Base-by-base conservation (phyloP, 106 monocot genomes). In the Dendrobium chrysotoxum region DNA sequence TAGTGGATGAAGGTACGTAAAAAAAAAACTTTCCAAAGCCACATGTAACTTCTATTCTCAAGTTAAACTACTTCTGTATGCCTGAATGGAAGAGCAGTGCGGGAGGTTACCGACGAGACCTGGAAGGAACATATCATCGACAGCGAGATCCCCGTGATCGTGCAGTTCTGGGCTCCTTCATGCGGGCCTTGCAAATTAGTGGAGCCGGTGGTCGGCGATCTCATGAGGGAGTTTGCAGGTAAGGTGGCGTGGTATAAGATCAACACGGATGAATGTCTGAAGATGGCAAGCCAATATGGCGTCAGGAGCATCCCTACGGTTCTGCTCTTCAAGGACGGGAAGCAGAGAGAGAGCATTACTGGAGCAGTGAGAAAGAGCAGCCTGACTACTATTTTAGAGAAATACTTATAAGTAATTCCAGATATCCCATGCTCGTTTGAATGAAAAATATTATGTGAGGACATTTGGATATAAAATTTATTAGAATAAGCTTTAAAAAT, bases 151-250 rank as follows among this genome's bases (percentile, higher is more conserved):
- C 84, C 85, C 4, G 89, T 88, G 13, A 55, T 93, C 16, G 93
- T 93, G 8, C 87, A 88, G 42, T 93, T 93, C 79, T 86, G 88
- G 88, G 93, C 93, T 0, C 91, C 91, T 28, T 93, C 88, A 84
- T 93, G 93, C 77, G 89, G 93, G 8, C 93, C 93, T 13, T 93
- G 93, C 87, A 72, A 86, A 54, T 78, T 90, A 82, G 84, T 91
- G 17, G 83, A 57, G 15, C 91, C 93, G 16, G 80, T 89, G 50
- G 84, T 93, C 61, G 86, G 80, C 35, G 89, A 87, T 21, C 77
- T 93, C 39, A 86, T 90, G 6, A 86, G 84, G 72, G 85, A 91
- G 65, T 87, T 84, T 28, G 81, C 83, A 1, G 91, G 91, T 2
- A 93, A 91, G 82, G 58, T 93, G 4, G 28, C 82, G 2, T 90